Base-by-base conservation (phyloP, 2,329 filamentous ascomycete genomes). In the Metarhizium guizhouense region DNA sequence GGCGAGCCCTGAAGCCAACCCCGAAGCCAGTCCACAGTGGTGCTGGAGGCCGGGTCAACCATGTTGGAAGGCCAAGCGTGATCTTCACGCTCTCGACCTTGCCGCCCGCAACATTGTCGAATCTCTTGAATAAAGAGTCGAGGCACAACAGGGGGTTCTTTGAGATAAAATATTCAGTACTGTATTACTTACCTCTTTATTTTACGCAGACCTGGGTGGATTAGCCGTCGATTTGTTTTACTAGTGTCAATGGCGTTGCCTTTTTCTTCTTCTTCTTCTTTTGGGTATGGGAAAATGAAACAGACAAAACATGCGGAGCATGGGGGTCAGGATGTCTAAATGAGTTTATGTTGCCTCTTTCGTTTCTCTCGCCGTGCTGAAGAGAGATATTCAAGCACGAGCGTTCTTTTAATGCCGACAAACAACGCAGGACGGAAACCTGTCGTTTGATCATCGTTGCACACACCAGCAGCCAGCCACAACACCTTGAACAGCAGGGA, bases 31-130 rank as follows among this genome's bases (percentile, higher is more conserved):
- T 7, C 32, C 32, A 51, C 60, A 53, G 8, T 64, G 62, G 62
- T 69, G 68, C 61, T 56, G 42, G 13, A 58, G 56, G 30, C 57
- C 60, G 20, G 68, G 70, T 56, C 65, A 73, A 60, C 60, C 68
- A 20, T 79, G 77, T 71, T 70, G 69, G 69, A 70, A 67, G 59
- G 73, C 70, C 56, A 68, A 69, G 62, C 70, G 74, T 48, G 65
- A 67, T 42, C 55, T 70, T 34, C 53, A 61, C 6, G 62, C 61
- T 16, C 61, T 69, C 47, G 57, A 62, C 49, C 47, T 57, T 6
- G 66, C 61, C 52, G 68, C 68, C 47, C 63, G 63, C 7, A 57
- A 56, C 52, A 64, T 71, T 47, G 34, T 67, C 18, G 63, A 65
- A 1, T 54, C 57, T 4, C 57, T 62, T 40, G 56, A 60, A 52